phyloP scores from a whole-genome alignment of 139 green algal species.

The Medakamo hakoo region DNA sequence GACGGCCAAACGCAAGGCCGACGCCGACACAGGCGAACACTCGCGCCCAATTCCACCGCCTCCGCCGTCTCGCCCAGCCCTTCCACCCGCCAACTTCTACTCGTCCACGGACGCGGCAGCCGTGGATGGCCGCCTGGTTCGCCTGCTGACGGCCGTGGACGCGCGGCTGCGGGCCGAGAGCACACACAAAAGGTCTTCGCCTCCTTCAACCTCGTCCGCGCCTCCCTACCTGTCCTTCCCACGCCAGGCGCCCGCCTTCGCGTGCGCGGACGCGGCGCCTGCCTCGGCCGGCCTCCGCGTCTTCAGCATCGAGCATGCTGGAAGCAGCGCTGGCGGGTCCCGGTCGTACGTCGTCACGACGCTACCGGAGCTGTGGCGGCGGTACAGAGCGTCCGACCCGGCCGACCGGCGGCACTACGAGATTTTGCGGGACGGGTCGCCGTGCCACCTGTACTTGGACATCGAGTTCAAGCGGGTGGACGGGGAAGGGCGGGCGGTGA shows the following conservation, averaged over 20 bases:
- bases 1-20: no score
- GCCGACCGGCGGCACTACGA: conserved; percentile 33
- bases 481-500: no score
- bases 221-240: neutral
- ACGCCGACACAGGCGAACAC: no score
- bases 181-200: no score
- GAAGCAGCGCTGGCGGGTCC: conserved; percentile 10
- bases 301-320: conserved; percentile 23
- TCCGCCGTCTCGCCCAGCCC: no score
- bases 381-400: conserved; percentile 3
- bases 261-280: neutral
- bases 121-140: neutral
- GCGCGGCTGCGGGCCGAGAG: neutral
- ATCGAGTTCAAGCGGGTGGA: conserved; percentile 39
- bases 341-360: conserved; percentile 23
- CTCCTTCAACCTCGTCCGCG: no score
- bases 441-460: conserved; percentile 84
- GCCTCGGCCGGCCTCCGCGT: conserved; percentile 5
- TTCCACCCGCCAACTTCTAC: neutral
- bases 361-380: conserved; percentile 18
- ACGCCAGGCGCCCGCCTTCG: neutral
- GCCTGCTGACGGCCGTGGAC: neutral
- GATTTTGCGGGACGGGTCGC: conserved; percentile 37
- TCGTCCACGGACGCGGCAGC: no score
- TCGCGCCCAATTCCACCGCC: no score